A percentile compares a stretch with the other conserved stretches of the same genome.
These are phyloP conservation scores for Grosmannia serpens DNA, from an alignment of 2,329 filamentous ascomycete species.

Conservation along the genomic window DNA sequence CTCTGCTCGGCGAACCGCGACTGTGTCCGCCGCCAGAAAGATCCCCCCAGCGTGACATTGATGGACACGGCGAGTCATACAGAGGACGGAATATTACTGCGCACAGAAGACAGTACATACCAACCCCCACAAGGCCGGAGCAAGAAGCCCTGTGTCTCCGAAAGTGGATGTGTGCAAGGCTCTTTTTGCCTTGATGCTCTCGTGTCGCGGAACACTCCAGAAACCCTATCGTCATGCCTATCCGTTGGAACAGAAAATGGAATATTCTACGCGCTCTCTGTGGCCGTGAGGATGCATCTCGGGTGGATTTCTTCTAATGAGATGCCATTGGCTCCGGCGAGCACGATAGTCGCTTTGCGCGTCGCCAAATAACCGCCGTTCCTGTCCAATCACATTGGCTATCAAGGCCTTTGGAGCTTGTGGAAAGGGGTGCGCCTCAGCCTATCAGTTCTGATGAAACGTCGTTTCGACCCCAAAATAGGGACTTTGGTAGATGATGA, in stretches of 20 bases:
- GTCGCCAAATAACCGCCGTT: neutral
- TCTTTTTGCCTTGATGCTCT: neutral
- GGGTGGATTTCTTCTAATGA: neutral
- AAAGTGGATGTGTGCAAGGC: neutral
- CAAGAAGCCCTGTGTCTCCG: neutral
- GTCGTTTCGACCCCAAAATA: too few species aligned
- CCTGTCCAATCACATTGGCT: too few species aligned
- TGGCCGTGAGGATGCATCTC: neutral
- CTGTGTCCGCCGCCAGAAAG: neutral
- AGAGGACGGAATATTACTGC: neutral
- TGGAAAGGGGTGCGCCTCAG: too few species aligned
- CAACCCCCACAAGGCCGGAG: neutral
- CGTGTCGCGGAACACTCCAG: neutral
- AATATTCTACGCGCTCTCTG: too few species aligned
- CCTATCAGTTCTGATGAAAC: too few species aligned
- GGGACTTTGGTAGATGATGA: too few species aligned
- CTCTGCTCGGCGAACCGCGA: too few species aligned
- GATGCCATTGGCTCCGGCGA: neutral
- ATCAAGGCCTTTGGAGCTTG: too few species aligned
- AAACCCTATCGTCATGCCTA: neutral
- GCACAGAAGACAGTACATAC: neutral
- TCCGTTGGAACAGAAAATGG: too few species aligned
- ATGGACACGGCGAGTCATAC: neutral
- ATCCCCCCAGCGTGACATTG: neutral
- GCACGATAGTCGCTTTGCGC: neutral